A percentile compares a stretch with the other conserved stretches of the same genome.
Conservation (phyloP, 176 grass and related monocot species). For the Hsuehochloa calcarea region DNA sequence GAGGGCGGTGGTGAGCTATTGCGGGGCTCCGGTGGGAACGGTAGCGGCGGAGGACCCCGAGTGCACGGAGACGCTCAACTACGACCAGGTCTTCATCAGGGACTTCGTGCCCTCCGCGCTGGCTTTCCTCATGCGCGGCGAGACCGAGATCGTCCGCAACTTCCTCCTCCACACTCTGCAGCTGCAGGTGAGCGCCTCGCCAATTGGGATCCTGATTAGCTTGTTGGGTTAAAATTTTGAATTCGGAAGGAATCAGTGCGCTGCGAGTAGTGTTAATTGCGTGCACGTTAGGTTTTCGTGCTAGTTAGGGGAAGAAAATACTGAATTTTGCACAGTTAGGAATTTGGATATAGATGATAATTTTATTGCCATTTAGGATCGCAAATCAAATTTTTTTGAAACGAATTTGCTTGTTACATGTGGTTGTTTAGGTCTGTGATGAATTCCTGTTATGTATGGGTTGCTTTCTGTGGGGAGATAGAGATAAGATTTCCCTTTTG, state of each 20-base stretch:
- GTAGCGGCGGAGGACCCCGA: slow-evolving; percentile 75
- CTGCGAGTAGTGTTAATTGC: not conserved
- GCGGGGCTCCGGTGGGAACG: slow-evolving; percentile 79
- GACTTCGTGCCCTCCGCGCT: slow-evolving; percentile 96
- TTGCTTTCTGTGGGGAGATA: not conserved
- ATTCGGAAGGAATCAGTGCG: not conserved
- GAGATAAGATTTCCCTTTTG: slow-evolving; percentile 32
- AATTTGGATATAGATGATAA: not conserved
- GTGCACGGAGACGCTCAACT: slow-evolving; percentile 71
- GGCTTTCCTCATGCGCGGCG: slow-evolving; percentile 90
- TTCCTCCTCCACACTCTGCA: slow-evolving; percentile 97
- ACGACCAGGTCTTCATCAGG: slow-evolving; percentile 98
- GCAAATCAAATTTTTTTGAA: not conserved
- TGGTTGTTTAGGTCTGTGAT: not conserved
- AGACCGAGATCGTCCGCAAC: slow-evolving; percentile 93
- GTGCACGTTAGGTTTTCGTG: slow-evolving; percentile 13
- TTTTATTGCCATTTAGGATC: not conserved
- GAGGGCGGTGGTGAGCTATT: slow-evolving; percentile 76
- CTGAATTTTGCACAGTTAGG: slow-evolving; percentile 5
- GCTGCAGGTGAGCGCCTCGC: slow-evolving; percentile 66
- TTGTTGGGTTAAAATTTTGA: not conserved
- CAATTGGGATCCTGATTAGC: slow-evolving; percentile 23
- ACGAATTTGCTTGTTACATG: not conserved
- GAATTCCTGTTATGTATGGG: not conserved
- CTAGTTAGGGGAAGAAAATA: not conserved